Evolutionary conservation across 768 basidiomycete genomes (phyloP).

Genomic region (Rhizopogon rudus): DNA sequence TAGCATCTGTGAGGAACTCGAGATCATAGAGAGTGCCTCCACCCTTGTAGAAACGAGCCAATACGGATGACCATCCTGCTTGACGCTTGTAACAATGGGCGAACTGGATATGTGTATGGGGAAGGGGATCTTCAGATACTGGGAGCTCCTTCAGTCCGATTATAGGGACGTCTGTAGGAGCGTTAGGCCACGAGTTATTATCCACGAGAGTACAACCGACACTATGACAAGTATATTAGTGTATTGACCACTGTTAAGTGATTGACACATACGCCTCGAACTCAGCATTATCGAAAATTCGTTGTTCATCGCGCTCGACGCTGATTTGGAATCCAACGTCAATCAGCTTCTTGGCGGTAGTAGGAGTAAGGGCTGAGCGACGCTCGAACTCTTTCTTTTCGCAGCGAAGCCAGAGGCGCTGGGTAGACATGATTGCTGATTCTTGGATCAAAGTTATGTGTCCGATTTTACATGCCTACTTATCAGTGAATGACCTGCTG

Average conservation of each 20-base stretch:
- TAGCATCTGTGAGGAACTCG: conserved; percentile 86
- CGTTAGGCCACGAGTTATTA: conserved; percentile 85
- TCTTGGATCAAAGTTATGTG: neutral
- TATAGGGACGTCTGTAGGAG: conserved; percentile 71
- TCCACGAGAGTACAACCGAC: conserved; percentile 86
- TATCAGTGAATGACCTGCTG: neutral
- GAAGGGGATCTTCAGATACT: conserved; percentile 72
- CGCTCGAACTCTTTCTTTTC: conserved; percentile 95
- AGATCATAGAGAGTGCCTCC: conserved; percentile 88
- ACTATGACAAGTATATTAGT: conserved; percentile 34
- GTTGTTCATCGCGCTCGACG: conserved; percentile 90
- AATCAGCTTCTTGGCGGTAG: conserved; percentile 83
- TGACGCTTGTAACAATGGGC: conserved; percentile 98
- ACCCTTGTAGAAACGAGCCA: conserved; percentile 81
- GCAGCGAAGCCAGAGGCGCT: conserved; percentile 87
- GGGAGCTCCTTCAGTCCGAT: conserved; percentile 97
- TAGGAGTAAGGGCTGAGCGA: conserved; percentile 89
- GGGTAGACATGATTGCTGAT: conserved; percentile 39
- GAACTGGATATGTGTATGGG: conserved; percentile 96
- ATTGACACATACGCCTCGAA: conserved; percentile 74
- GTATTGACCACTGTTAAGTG: conserved; percentile 3
- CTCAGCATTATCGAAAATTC: conserved; percentile 92
- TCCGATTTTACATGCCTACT: too few species aligned
- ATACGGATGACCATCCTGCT: conserved; percentile 84
- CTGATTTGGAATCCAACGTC: conserved; percentile 85